These are phyloP conservation scores for Leptographium radiaticola DNA, from an alignment of 2,329 filamentous ascomycete genomes.

Conservation along the genomic window DNA sequence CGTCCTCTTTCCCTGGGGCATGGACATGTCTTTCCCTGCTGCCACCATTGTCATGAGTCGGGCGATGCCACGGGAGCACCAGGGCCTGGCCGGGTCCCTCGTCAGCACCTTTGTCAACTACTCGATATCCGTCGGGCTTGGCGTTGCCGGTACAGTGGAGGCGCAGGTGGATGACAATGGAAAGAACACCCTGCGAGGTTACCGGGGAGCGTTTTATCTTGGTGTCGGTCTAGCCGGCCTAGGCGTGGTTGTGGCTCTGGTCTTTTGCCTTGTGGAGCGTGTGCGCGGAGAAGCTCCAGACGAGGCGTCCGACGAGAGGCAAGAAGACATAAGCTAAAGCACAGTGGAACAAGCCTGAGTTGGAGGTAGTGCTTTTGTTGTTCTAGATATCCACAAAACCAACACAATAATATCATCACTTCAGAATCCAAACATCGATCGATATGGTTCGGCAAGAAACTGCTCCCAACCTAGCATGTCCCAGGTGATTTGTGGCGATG, in stretches of 20 bases:
- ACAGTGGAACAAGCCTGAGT: not conserved
- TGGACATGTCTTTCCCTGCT: constrained; percentile 21
- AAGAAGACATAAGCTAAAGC: not conserved
- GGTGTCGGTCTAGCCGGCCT: constrained; percentile 24
- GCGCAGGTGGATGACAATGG: constrained; percentile 18
- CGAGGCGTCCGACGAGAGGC: not conserved
- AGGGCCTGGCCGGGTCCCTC: constrained; percentile 35
- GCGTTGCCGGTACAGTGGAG: constrained; percentile 53
- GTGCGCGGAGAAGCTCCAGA: not conserved
- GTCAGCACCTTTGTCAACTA: constrained; percentile 57
- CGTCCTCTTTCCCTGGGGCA: constrained; percentile 22
- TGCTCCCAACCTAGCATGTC: not conserved
- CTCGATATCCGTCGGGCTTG: constrained; percentile 50
- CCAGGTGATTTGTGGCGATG: not conserved
- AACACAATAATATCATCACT: not conserved
- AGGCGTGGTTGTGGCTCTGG: constrained; percentile 16
- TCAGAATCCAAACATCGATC: not conserved
- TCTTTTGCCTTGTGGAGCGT: constrained; percentile 23
- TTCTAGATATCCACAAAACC: not conserved
- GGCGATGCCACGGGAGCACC: constrained; percentile 28
- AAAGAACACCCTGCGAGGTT: constrained; percentile 18
- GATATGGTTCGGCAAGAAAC: not conserved
- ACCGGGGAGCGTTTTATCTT: constrained; percentile 24
- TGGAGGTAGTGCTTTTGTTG: not conserved
- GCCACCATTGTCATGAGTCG: constrained; percentile 39